Percentiles rank a stretch among this genome's conserved stretches.
These are phyloP conservation scores for Populus pruinosa DNA, from an alignment of 345 rosid species.

Conservation along the genomic window DNA sequence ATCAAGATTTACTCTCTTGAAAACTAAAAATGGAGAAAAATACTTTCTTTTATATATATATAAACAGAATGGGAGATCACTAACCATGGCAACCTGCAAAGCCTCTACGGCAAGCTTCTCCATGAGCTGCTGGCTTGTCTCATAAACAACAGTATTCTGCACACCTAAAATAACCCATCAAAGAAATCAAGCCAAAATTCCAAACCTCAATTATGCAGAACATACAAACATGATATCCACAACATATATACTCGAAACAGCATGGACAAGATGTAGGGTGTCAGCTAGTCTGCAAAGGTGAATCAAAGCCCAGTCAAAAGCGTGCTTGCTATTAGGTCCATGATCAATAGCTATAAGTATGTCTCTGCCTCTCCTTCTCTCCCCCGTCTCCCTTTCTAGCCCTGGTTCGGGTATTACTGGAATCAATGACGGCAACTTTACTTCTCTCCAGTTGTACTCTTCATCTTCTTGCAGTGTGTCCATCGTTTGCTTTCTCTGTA, in stretches of 20 bases:
- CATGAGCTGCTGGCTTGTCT: conserved; percentile 57
- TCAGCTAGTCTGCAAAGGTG: conserved; percentile 83
- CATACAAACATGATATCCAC: not conserved
- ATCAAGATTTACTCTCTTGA: not conserved
- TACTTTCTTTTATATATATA: not conserved
- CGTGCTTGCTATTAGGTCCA: conserved; percentile 66
- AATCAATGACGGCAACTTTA: conserved; percentile 51
- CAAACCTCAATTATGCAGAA: not conserved
- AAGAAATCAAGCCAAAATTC: not conserved
- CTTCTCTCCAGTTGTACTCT: conserved; percentile 66
- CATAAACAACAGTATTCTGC: conserved; percentile 56
- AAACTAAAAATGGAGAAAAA: not conserved
- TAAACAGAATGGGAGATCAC: not conserved
- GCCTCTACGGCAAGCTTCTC: conserved; percentile 85
- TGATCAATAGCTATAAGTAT: conserved; percentile 56
- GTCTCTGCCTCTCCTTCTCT: conserved; percentile 66
- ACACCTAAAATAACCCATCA: conserved; percentile 35
- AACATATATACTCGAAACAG: conserved; percentile 54
- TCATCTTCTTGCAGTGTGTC: conserved; percentile 54
- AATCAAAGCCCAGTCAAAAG: conserved; percentile 67
- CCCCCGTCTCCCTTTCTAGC: conserved; percentile 68
- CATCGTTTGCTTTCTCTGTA: conserved; percentile 23
- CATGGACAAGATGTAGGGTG: conserved; percentile 80
- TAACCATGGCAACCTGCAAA: conserved; percentile 68
- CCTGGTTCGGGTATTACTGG: conserved; percentile 53